A percentile compares a stretch with the other conserved stretches of the same genome.
Evolutionary conservation across 129 eudicot species (phyloP).

Genomic region (Pittosporum tobira): DNA sequence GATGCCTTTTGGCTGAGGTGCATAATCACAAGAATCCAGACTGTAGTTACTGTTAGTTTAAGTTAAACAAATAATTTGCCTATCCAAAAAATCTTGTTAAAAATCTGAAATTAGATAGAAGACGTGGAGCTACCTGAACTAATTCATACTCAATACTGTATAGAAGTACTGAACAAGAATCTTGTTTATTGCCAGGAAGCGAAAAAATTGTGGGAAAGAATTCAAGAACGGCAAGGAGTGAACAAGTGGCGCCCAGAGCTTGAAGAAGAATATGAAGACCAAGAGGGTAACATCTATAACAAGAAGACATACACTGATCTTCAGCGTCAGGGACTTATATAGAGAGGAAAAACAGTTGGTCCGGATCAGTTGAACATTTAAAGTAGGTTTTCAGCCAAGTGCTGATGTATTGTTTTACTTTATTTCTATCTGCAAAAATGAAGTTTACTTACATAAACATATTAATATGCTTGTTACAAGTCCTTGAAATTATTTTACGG

Average conservation of each 20-base stretch:
- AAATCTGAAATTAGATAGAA: too few species aligned
- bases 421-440: slow-evolving; percentile 1
- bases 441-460: too few species aligned
- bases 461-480: too few species aligned
- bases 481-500: too few species aligned
- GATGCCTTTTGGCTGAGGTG: too few species aligned
- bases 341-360: neutral
- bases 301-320: slow-evolving; percentile 88
- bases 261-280: slow-evolving; percentile 93
- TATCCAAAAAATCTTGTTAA: too few species aligned
- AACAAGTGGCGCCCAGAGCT: slow-evolving; percentile 97
- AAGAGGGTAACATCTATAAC: slow-evolving; percentile 86
- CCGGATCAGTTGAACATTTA: neutral
- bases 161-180: too few species aligned
- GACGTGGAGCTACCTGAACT: too few species aligned
- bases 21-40: too few species aligned
- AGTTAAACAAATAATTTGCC: too few species aligned
- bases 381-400: slow-evolving; percentile 12
- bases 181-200: slow-evolving; percentile 93
- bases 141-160: too few species aligned
- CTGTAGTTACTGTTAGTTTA: too few species aligned
- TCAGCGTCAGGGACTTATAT: slow-evolving; percentile 87
- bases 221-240: slow-evolving; percentile 80
- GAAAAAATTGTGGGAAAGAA: slow-evolving; percentile 80
- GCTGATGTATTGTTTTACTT: neutral